Evolutionary conservation across 768 basidiomycete species (phyloP).

Genomic region (Paxillus rubicundulus): DNA sequence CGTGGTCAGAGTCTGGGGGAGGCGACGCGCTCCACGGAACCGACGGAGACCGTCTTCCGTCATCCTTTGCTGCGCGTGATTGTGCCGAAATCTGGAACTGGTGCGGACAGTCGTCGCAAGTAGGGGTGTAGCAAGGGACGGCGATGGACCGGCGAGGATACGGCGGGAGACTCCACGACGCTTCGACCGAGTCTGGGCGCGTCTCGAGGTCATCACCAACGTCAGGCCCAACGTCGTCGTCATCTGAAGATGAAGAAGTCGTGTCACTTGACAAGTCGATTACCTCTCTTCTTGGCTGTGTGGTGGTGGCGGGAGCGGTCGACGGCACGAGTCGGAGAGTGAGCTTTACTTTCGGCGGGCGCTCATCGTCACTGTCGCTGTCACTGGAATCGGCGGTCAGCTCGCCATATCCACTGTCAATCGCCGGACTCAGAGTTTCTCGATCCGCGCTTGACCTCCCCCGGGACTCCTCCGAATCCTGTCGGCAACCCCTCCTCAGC

Average conservation of each 20-base stretch:
- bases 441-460: slow-evolving; percentile 10
- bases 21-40: slow-evolving; percentile 60
- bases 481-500: slow-evolving; percentile 32
- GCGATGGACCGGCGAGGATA: slow-evolving; percentile 58
- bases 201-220: slow-evolving; percentile 21
- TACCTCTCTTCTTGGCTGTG: slow-evolving; percentile 24
- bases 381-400: slow-evolving; percentile 27
- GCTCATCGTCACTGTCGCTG: slow-evolving; percentile 25
- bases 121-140: slow-evolving; percentile 54
- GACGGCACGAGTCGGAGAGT: slow-evolving; percentile 57
- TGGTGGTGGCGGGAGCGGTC: slow-evolving; percentile 23
- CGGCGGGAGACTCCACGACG: slow-evolving; percentile 51
- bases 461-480: slow-evolving; percentile 15
- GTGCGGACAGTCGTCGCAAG: slow-evolving; percentile 35
- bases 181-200: slow-evolving; percentile 26
- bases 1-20: slow-evolving; percentile 60
- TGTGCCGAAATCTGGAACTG: slow-evolving; percentile 26
- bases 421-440: slow-evolving; percentile 20
- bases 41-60: slow-evolving; percentile 56
- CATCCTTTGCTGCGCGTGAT: slow-evolving; percentile 16
- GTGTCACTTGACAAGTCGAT: slow-evolving; percentile 45
- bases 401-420: slow-evolving; percentile 29
- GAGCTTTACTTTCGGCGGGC: slow-evolving; percentile 65
- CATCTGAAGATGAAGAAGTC: slow-evolving; percentile 37
- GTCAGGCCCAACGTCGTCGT: slow-evolving; percentile 24